Base-by-base conservation (phyloP, 2,329 filamentous ascomycete species). In the Calonectria multiphialidica region DNA sequence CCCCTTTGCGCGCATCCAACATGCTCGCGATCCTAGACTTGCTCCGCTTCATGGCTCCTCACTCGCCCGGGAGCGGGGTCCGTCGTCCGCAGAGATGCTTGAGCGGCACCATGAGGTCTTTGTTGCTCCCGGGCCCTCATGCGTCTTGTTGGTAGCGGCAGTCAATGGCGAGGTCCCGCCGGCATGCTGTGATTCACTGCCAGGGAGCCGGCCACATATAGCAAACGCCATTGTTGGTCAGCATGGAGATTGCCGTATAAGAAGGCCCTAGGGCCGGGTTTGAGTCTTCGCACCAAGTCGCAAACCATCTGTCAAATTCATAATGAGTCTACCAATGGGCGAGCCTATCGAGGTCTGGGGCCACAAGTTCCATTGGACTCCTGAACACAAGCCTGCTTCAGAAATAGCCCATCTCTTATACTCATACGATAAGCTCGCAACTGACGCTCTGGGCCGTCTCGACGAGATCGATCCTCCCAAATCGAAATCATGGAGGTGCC, bases 341-440 rank as follows among this genome's bases (percentile, higher is more conserved):
- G 72, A 76, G 15, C 49, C 68, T 28, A 75, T 74, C 50, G 53
- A 68, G 16, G 66, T 78, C 57, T 81, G 78, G 71, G 80, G 76
- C n/a, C 76, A 94, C 78, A 88, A 87, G 8, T 95, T 96, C 80
- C 88, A 92, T 76, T 92, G 93, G 87, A 94, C 93, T 1, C 81
- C 88, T 7, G 82, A 91, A 4, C 94, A 96, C 81, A 83, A 90
- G 21, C 90, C 89, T 2, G 82, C 86, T 8, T 88, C 92, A 67
- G 85, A 94, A 77, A 84, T 92, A 45, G 82, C 88, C 66, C 89
- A 89, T 3, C 80, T 93, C 75, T 92, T 91, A 62, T 88, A 90
- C 70, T 89, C 90, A 1, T 96, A 94, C 79, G 94, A 96, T 81
- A 86, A 86, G 9, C 84, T 95, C 1, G 93, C 88, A 37, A 90